A percentile compares a stretch with the other conserved stretches of the same genome.
Evolutionary conservation across 345 rosid species (phyloP).

Genomic region (Combretum micranthum): DNA sequence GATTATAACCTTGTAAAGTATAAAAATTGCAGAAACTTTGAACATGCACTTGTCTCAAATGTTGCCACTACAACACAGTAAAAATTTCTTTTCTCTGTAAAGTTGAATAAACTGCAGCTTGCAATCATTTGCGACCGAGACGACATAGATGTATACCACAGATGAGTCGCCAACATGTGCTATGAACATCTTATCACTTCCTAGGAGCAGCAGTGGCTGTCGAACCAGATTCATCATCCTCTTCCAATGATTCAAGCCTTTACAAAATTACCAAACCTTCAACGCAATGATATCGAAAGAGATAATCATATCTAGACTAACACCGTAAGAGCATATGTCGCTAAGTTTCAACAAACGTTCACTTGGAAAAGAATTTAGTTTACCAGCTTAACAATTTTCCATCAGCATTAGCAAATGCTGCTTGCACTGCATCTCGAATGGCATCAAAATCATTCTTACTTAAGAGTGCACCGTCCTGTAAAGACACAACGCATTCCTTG

Average conservation of each 20-base stretch:
- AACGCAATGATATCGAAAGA: constrained; percentile 17
- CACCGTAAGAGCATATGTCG: not conserved
- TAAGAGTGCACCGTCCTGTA: constrained; percentile 68
- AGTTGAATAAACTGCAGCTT: no score
- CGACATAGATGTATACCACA: constrained; percentile 40
- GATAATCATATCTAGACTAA: constrained; percentile 13
- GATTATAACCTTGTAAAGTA: no score
- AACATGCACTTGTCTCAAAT: no score
- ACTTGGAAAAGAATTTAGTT: constrained; percentile 6
- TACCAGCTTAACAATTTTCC: constrained; percentile 57
- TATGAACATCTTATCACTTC: constrained; percentile 44
- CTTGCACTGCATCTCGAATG: constrained; percentile 38
- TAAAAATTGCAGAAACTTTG: no score
- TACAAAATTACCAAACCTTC: constrained; percentile 31
- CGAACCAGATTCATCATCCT: constrained; percentile 79
- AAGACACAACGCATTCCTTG: constrained; percentile 65
- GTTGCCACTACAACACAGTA: no score
- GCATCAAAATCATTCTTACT: constrained; percentile 44
- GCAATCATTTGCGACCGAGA: not conserved
- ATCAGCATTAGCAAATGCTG: constrained; percentile 71
- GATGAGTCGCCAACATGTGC: constrained; percentile 87
- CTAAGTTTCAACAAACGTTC: not conserved
- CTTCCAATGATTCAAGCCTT: constrained; percentile 58
- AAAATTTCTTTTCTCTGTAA: no score
- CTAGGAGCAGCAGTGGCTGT: constrained; percentile 72